phyloP scores from a whole-genome alignment of 1,284 basidiomycete species.

The Volvariella volvacea region DNA sequence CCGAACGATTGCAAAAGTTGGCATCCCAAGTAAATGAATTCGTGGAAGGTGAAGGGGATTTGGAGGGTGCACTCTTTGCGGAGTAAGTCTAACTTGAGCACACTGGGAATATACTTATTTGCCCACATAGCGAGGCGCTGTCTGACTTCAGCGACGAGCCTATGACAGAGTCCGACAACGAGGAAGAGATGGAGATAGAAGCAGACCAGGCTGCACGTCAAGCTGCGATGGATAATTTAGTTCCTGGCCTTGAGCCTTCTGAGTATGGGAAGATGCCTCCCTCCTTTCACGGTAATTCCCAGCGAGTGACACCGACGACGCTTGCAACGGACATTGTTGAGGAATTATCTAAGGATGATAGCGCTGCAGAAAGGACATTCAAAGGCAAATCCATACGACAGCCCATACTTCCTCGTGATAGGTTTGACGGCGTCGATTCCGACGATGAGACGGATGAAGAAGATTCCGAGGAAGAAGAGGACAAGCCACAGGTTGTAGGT shows the following conservation, averaged over 20 bases:
- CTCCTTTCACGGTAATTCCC: constrained; percentile 60
- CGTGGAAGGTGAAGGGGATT: constrained; percentile 79
- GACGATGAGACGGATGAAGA: constrained; percentile 72
- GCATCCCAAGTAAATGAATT: constrained; percentile 84
- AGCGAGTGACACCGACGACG: constrained; percentile 49
- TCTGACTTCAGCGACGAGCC: constrained; percentile 45
- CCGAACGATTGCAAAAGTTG: constrained; percentile 63
- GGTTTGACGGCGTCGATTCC: constrained; percentile 80
- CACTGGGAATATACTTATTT: constrained; percentile 5
- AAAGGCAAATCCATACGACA: constrained; percentile 45
- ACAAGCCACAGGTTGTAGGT: constrained; percentile 70
- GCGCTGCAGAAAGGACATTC: constrained; percentile 12
- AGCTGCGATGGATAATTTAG: constrained; percentile 64
- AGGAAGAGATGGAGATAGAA: constrained; percentile 10
- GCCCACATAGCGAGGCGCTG: constrained; percentile 42
- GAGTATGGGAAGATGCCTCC: constrained; percentile 81
- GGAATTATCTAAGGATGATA: constrained; percentile 5
- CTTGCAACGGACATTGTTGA: constrained; percentile 36
- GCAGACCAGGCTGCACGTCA: constrained; percentile 34
- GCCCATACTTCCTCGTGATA: constrained; percentile 74
- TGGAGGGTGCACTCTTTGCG: constrained; percentile 82
- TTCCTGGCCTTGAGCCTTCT: constrained; percentile 58
- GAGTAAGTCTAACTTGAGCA: constrained; percentile 54
- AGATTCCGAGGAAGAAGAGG: constrained; percentile 67
- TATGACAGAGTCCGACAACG: constrained; percentile 13